phyloP scores from a whole-genome alignment of 345 rosid species.

The Atalantia buxifolia region DNA sequence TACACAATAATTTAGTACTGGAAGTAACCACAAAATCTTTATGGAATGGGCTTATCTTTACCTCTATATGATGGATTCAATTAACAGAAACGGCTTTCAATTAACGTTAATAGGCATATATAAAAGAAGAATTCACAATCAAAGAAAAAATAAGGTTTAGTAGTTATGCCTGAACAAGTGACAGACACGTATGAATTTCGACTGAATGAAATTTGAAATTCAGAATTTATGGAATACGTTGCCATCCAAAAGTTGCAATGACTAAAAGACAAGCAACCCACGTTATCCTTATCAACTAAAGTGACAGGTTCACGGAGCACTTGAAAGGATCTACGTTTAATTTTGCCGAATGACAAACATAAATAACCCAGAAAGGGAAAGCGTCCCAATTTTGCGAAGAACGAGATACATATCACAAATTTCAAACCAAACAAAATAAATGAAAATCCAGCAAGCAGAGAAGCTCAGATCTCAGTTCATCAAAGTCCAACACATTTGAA shows the following conservation, averaged over 20 bases:
- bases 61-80: not conserved
- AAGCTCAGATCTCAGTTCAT: conserved; percentile 42
- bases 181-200: not conserved
- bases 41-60: not conserved
- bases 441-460: conserved; percentile 17
- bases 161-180: not conserved
- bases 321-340: conserved; percentile 14
- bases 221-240: not conserved
- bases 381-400: conserved; percentile 13
- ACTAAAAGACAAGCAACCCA: conserved; percentile 24
- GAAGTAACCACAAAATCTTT: not conserved
- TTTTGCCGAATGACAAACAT: conserved; percentile 14
- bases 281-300: conserved; percentile 11
- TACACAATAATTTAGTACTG: not conserved
- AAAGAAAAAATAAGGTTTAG: not conserved
- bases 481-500: conserved; percentile 8
- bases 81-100: not conserved
- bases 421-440: conserved; percentile 12
- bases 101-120: not conserved
- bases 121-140: not conserved
- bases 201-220: conserved; percentile 6
- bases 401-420: not conserved
- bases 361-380: conserved; percentile 16
- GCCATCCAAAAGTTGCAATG: conserved; percentile 3
- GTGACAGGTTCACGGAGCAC: conserved; percentile 6